Conservation (phyloP, 768 basidiomycete species). For the Boletales sp. region DNA sequence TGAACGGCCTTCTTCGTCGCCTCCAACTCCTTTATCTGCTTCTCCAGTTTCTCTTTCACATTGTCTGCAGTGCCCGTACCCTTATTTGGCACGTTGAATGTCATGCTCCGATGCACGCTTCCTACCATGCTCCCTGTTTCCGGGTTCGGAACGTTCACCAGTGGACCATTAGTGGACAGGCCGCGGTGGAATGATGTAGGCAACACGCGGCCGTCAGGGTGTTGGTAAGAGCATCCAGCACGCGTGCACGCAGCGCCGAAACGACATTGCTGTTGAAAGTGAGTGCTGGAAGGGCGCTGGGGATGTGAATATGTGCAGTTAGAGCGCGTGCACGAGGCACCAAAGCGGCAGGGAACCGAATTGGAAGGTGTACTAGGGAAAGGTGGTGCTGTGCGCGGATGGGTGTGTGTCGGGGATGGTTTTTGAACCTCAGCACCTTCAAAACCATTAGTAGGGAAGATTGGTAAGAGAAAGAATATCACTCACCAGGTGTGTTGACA, state of each 20-base stretch:
- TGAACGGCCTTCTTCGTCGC: constrained; percentile 66
- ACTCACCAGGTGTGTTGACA: constrained; percentile 56
- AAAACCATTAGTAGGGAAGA: constrained; percentile 5
- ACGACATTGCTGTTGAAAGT: constrained; percentile 60
- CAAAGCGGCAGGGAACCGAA: constrained; percentile 61
- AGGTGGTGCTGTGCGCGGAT: constrained; percentile 26
- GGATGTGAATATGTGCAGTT: constrained; percentile 71
- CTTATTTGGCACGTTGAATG: constrained; percentile 50
- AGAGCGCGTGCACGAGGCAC: constrained; percentile 64
- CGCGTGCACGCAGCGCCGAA: constrained; percentile 87
- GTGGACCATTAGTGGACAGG: constrained; percentile 52
- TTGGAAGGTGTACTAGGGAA: constrained; percentile 26
- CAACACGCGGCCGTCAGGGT: constrained; percentile 82
- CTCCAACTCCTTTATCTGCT: constrained; percentile 61
- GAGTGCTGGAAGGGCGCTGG: constrained; percentile 34
- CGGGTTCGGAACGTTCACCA: constrained; percentile 59
- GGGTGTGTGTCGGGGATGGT: constrained; percentile 37
- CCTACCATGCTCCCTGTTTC: constrained; percentile 65
- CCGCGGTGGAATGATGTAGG: constrained; percentile 81
- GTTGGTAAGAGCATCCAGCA: constrained; percentile 83
- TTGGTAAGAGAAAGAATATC: background rate
- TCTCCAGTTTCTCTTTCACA: constrained; percentile 48
- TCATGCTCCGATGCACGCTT: constrained; percentile 67
- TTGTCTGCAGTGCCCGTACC: constrained; percentile 22
- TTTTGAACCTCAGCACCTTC: constrained; percentile 31